A percentile compares a stretch with the other conserved stretches of the same genome.
These are phyloP conservation scores for Ambrosiella xylebori DNA, from an alignment of 2,329 filamentous ascomycete species.

Conservation along the genomic window DNA sequence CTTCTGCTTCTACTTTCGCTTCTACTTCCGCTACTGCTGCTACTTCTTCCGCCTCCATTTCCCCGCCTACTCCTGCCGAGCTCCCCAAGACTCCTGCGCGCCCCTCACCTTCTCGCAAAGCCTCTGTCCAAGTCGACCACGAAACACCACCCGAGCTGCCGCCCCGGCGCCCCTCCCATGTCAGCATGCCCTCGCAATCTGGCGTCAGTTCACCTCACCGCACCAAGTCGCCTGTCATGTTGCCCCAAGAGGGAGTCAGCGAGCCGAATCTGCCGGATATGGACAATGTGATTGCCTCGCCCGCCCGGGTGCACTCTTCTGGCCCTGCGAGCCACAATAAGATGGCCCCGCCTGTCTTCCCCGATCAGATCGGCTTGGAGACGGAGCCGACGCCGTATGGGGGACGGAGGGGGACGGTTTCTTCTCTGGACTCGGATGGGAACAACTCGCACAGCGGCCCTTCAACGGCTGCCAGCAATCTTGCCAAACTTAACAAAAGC, in stretches of 20 bases:
- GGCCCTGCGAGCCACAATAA: not conserved
- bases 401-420: constrained; percentile 11
- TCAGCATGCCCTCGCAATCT: not conserved
- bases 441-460: not conserved
- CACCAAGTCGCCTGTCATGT: not conserved
- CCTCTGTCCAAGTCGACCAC: not conserved
- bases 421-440: constrained; percentile 10
- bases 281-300: constrained; percentile 2
- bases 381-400: constrained; percentile 11
- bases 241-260: not conserved
- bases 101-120: not conserved
- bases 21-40: not conserved
- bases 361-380: constrained; percentile 8
- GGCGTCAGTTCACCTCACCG: not conserved
- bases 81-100: constrained; percentile 1
- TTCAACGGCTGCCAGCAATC: not conserved
- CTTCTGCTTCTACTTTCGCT: not conserved
- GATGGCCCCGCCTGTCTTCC: constrained; percentile 10
- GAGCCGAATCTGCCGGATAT: constrained; percentile 4
- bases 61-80: not conserved
- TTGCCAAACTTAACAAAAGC: constrained; percentile 3
- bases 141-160: not conserved
- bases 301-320: not conserved
- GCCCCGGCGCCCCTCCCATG: constrained; percentile 2
- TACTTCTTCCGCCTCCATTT: not conserved